These are phyloP conservation scores for Choiromyces venosus DNA, from an alignment of 495 filamentous ascomycete genomes.

Conservation along the genomic window DNA sequence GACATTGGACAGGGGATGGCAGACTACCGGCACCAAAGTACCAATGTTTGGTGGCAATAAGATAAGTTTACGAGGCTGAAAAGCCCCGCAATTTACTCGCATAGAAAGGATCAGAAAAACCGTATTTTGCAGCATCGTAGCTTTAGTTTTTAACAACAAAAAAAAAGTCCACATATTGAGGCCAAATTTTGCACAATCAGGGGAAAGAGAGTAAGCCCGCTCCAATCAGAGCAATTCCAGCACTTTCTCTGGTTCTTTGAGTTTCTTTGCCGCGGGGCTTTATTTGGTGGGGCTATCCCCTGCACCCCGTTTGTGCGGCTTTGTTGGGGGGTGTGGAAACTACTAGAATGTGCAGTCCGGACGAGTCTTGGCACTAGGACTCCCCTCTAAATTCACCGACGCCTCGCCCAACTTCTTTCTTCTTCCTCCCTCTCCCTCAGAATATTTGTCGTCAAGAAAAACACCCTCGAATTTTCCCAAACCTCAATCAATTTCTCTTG, in stretches of 20 bases:
- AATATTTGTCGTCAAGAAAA: background rate
- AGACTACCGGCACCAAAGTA: background rate
- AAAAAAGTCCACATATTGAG: conserved; percentile 9
- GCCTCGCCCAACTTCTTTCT: conserved; percentile 19
- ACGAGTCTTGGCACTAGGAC: conserved; percentile 30
- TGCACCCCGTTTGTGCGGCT: conserved; percentile 21
- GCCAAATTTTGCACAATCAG: conserved; percentile 1
- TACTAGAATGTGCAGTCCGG: conserved; percentile 30
- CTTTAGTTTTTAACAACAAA: conserved; percentile 5
- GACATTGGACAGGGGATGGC: background rate
- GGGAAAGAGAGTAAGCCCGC: background rate
- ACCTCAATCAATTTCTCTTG: conserved; percentile 24
- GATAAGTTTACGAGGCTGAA: conserved; percentile 33
- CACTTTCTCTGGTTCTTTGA: conserved; percentile 19
- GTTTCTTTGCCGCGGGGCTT: conserved; percentile 29
- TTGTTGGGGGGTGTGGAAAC: conserved; percentile 33
- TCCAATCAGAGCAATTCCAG: background rate
- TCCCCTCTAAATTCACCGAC: conserved; percentile 38
- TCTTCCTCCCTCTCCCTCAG: conserved; percentile 31
- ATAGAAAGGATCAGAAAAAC: conserved; percentile 4
- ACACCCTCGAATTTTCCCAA: conserved; percentile 24
- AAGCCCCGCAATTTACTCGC: background rate
- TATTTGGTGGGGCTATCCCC: conserved; percentile 30
- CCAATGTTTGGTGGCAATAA: conserved; percentile 5
- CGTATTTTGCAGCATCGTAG: conserved; percentile 3